Conservation (phyloP, 331 rosid species). For the Telfairia occidentalis region DNA sequence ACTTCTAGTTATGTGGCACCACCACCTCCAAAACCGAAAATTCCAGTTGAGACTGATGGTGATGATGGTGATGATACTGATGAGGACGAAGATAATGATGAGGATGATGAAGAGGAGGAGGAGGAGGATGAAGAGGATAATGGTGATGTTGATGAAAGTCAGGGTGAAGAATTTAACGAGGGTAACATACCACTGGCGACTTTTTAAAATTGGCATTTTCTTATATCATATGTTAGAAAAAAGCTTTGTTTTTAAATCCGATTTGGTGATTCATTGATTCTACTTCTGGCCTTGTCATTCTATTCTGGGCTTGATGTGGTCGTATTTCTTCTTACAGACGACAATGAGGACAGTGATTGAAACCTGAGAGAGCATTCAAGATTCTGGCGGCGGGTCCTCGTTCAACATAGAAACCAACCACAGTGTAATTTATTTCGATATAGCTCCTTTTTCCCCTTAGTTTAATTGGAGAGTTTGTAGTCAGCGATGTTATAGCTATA, state of each 20-base stretch:
- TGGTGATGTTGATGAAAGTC: constrained; percentile 41
- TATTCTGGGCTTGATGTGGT: neutral
- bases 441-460: neutral
- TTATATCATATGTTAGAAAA: neutral
- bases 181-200: constrained; percentile 28
- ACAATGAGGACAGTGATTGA: constrained; percentile 64
- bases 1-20: constrained; percentile 28
- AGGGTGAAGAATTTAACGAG: constrained; percentile 56
- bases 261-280: neutral
- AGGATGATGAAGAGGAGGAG: constrained; percentile 16
- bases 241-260: neutral
- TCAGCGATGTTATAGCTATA: neutral
- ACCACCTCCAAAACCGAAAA: constrained; percentile 62
- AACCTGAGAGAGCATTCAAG: neutral
- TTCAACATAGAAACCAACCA: neutral
- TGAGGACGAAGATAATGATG: constrained; percentile 23
- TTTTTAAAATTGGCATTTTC: neutral
- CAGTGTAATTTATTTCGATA: neutral
- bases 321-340: constrained; percentile 24
- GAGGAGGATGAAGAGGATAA: constrained; percentile 17
- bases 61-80: constrained; percentile 36
- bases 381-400: neutral
- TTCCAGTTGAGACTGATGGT: constrained; percentile 42
- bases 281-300: neutral
- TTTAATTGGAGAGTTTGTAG: neutral